Evolutionary conservation across 2,329 filamentous ascomycete species (phyloP).

Genomic region (Cryphonectria nitschkei): DNA sequence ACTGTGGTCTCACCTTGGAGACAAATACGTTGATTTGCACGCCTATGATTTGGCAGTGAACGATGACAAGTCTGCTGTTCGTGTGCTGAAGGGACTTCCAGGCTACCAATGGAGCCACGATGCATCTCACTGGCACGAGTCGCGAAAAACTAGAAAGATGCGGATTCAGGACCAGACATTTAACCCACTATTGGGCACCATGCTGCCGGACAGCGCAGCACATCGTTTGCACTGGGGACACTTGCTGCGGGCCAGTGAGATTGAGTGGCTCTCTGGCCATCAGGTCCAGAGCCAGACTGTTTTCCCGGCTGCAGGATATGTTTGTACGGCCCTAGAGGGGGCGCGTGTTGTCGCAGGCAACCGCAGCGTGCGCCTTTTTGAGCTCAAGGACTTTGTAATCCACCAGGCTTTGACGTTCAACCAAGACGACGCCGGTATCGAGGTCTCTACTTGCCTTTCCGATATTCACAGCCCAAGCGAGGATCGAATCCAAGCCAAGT

Average conservation of each 20-base stretch:
- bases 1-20: constrained; percentile 25
- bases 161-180: background rate
- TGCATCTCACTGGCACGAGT: constrained; percentile 22
- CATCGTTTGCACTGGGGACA: constrained; percentile 34
- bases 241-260: constrained; percentile 32
- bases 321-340: constrained; percentile 32
- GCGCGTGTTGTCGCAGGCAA: background rate
- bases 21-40: constrained; percentile 14
- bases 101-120: constrained; percentile 25
- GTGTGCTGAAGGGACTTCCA: constrained; percentile 19
- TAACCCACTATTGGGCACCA: constrained; percentile 20
- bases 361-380: constrained; percentile 13
- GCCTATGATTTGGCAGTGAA: constrained; percentile 6
- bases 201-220: background rate
- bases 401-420: constrained; percentile 7
- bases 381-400: constrained; percentile 21
- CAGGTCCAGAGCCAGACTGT: constrained; percentile 38
- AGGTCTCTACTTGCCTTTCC: background rate
- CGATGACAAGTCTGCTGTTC: constrained; percentile 11
- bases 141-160: constrained; percentile 19
- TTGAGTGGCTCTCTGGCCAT: constrained; percentile 47
- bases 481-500: background rate
- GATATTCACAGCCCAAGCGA: background rate
- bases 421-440: background rate
- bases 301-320: constrained; percentile 40